Evolutionary conservation across 2,329 filamentous ascomycete genomes (phyloP), one percentile per base, ranked within the genome.

Genomic region (Rachicladosporium sp.): DNA sequence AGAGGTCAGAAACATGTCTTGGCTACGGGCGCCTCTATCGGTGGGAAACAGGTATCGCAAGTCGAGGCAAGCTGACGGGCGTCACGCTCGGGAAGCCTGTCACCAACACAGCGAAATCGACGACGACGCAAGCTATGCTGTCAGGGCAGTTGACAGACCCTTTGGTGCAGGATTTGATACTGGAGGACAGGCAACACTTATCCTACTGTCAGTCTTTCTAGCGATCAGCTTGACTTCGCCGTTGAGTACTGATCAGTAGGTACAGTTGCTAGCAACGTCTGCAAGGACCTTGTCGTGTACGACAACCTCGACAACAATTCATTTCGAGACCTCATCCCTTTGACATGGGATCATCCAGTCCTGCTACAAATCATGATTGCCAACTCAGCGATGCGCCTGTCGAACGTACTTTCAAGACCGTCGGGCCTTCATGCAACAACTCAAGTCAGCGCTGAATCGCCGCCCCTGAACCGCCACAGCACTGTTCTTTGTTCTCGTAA

Each of bases 21-120:
- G 76, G 76, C 31, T 79, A 79, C 56, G 74, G 71, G 44, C 70
- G 69, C 51, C 57, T 78, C 35, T 71, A 77, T 47, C 66, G 74
- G 42, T 80, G 75, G 74, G 71, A 73, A 39, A 62, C 68, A 42
- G 66, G 66, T 38, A 67, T 71, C 42, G 68, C 70, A 34, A 61
- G 66, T 33, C 61, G 66, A 8, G 69, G 69, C 21, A 70, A 68
- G 47, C 63, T 71, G 68, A 70, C 70, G 65, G 69, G 69, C n/a
- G 65, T 65, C 50, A 65, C 64, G 15, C 71, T 67, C 48, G 61
- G 65, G 40, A 65, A 67, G 23, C 45, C 11, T 10, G 31, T 21
- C 23, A 23, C 10, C 19, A 11, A 10, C 8, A 13, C 31, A 31
- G 29, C 21, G 9, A 19, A 13, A 11, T 9, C 11, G 7, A 10